Evolutionary conservation across 116 monocot genomes (phyloP).

Genomic region (Iris pallida): DNA sequence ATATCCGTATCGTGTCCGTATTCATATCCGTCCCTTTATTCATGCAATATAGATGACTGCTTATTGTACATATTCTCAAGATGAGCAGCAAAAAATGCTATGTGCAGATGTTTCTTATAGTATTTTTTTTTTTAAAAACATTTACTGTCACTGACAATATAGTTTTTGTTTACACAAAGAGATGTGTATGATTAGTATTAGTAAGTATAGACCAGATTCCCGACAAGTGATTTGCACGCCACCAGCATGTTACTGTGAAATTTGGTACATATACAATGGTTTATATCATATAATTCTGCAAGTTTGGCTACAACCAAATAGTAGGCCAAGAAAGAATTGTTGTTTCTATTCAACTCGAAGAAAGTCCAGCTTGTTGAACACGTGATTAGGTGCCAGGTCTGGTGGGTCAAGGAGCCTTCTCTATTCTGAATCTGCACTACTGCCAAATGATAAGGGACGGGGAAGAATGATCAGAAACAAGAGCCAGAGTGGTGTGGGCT

Average conservation of each 20-base stretch:
- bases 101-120: too few species aligned
- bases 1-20: too few species aligned
- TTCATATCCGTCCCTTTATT: too few species aligned
- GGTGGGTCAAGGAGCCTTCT: conserved; percentile 1
- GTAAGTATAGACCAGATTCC: not conserved
- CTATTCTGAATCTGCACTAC: not conserved
- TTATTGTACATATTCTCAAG: too few species aligned
- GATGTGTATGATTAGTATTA: not conserved
- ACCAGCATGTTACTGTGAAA: conserved; percentile 4
- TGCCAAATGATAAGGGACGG: not conserved
- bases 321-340: not conserved
- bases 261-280: not conserved
- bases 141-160: too few species aligned
- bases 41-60: too few species aligned
- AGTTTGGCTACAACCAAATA: not conserved
- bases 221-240: not conserved
- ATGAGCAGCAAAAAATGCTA: too few species aligned
- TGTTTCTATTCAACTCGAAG: not conserved
- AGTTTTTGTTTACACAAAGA: too few species aligned
- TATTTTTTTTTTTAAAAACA: too few species aligned
- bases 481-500: not conserved
- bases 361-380: conserved; percentile 10
- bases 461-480: conserved; percentile 1
- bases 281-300: not conserved
- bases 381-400: conserved; percentile 6